phyloP scores from a whole-genome alignment of 2,329 filamentous ascomycete species.

The Cladophialophora psammophila region DNA sequence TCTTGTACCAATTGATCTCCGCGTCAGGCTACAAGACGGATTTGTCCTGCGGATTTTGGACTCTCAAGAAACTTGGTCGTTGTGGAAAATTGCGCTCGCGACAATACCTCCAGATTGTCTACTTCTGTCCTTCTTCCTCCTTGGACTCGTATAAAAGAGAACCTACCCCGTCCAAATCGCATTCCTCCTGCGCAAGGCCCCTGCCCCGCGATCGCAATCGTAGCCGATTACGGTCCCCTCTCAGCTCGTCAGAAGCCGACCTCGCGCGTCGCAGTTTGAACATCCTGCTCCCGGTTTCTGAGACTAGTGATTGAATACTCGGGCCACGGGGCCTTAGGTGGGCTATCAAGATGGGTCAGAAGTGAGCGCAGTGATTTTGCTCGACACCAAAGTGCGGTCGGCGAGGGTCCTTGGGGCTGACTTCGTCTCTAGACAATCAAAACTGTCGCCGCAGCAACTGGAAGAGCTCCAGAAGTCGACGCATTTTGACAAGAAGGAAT shows the following conservation, averaged over 20 bases:
- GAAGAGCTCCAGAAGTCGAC: conserved; percentile 94
- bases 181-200: background rate
- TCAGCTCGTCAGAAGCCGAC: conserved; percentile 11
- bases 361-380: conserved; percentile 26
- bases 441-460: conserved; percentile 96
- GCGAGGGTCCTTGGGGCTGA: conserved; percentile 13
- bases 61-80: background rate
- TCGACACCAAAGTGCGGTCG: background rate
- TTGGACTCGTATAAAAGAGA: background rate
- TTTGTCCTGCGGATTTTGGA: conserved; percentile 5
- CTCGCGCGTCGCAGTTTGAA: conserved; percentile 11
- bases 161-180: background rate
- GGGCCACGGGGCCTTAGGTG: conserved; percentile 34
- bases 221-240: conserved; percentile 15
- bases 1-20: conserved; percentile 6
- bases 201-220: conserved; percentile 17
- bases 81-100: conserved; percentile 3
- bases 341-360: conserved; percentile 36
- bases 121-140: background rate
- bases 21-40: conserved; percentile 8
- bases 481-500: conserved; percentile 99
- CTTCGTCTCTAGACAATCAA: conserved; percentile 77
- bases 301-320: conserved; percentile 6
- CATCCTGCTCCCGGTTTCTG: conserved; percentile 12
- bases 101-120: background rate